Conservation (phyloP, 2,329 filamentous ascomycete genomes). For the Colletotrichum incanum region DNA sequence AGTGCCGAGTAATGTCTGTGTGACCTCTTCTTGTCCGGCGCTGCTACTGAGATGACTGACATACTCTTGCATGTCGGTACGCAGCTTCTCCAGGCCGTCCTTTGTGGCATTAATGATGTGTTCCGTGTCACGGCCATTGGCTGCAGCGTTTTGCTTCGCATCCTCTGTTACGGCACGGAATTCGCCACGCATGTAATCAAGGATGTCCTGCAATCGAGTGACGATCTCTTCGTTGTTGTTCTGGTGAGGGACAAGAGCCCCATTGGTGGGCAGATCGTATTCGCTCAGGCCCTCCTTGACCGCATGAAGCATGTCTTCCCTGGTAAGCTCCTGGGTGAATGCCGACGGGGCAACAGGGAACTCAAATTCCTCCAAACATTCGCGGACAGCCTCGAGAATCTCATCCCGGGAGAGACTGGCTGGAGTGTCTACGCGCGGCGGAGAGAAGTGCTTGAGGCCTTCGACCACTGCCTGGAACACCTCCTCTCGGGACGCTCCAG, state of each 20-base stretch:
- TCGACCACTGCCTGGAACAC: conserved; percentile 90
- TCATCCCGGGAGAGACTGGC: conserved; percentile 84
- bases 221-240: conserved; percentile 66
- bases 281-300: conserved; percentile 72
- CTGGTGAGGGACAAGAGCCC: conserved; percentile 59
- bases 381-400: conserved; percentile 85
- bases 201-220: conserved; percentile 75
- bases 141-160: conserved; percentile 83
- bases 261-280: conserved; percentile 62
- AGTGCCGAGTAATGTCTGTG: conserved; percentile 76
- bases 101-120: conserved; percentile 91
- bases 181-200: conserved; percentile 72
- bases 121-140: conserved; percentile 86
- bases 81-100: conserved; percentile 87
- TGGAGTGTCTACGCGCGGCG: conserved; percentile 80
- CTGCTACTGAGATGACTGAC: conserved; percentile 79
- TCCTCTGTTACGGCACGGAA: conserved; percentile 74
- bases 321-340: conserved; percentile 68
- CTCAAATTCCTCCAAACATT: conserved; percentile 89
- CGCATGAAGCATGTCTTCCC: conserved; percentile 75
- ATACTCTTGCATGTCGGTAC: conserved; percentile 85
- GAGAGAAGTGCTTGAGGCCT: conserved; percentile 84
- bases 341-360: conserved; percentile 76
- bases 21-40: conserved; percentile 82
- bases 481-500: conserved; percentile 83